Evolutionary conservation across 257 asterid species (phyloP).

Genomic region (Nyctanthes arbortristis): DNA sequence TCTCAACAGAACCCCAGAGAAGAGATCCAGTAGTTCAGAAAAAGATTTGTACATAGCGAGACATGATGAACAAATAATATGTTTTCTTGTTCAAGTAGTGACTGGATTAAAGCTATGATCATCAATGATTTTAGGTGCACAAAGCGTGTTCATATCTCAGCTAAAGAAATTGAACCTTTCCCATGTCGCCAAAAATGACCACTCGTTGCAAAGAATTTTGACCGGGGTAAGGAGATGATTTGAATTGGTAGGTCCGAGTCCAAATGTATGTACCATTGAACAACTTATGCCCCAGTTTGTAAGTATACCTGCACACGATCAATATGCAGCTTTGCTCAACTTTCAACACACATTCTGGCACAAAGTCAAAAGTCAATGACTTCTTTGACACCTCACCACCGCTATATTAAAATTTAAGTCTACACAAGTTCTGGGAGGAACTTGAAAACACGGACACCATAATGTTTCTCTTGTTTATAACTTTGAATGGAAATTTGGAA

Average conservation of each 20-base stretch:
- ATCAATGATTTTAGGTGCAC: background rate
- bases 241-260: constrained; percentile 68
- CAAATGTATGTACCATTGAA: constrained; percentile 59
- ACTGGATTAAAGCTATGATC: background rate
- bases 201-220: constrained; percentile 82
- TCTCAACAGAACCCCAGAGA: background rate
- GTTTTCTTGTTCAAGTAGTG: background rate
- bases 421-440: background rate
- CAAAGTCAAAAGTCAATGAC: background rate
- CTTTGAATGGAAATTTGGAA: background rate
- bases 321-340: background rate
- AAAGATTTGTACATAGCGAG: background rate
- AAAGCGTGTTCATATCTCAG: background rate
- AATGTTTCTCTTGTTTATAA: background rate
- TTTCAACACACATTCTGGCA: background rate
- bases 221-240: constrained; percentile 95
- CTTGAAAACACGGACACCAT: no score
- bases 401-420: background rate
- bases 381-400: background rate
- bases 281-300: constrained; percentile 81
- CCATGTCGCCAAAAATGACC: constrained; percentile 94
- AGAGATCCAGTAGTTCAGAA: background rate
- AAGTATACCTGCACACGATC: constrained; percentile 71
- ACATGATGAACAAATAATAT: background rate
- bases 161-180: constrained; percentile 60